A percentile compares a stretch with the other conserved stretches of the same genome.
phyloP scores from a whole-genome alignment of 352 stramenopile genomes.

The Pythium volutum region DNA sequence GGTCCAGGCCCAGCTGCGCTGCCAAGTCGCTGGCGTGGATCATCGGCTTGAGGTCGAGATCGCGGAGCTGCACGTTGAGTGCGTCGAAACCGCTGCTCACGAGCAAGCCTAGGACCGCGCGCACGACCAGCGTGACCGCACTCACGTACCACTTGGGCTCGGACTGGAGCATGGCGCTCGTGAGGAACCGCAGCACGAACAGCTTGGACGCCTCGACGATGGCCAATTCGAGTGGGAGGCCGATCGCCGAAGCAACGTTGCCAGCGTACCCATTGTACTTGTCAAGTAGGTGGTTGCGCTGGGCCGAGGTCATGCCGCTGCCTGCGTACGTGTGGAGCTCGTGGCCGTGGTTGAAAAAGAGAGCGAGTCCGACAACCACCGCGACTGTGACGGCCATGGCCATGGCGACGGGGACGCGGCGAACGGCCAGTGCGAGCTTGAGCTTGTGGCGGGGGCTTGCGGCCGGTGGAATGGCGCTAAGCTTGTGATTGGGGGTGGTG shows the following conservation, averaged over 20 bases:
- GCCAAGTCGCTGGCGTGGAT: constrained; percentile 7
- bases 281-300: not conserved
- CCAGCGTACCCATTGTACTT: constrained; percentile 12
- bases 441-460: too few species aligned
- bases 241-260: constrained; percentile 3
- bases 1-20: not conserved
- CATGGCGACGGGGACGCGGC: not conserved
- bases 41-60: not conserved
- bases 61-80: constrained; percentile 16
- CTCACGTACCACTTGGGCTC: constrained; percentile 1
- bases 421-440: not conserved
- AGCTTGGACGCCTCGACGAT: constrained; percentile 1
- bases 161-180: not conserved
- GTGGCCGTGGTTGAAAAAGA: not conserved
- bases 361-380: not conserved
- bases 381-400: not conserved
- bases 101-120: not conserved
- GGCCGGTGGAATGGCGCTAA: too few species aligned
- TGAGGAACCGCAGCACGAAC: constrained; percentile 4
- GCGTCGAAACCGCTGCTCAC: constrained; percentile 14
- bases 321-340: not conserved
- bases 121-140: not conserved
- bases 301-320: not conserved
- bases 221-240: constrained; percentile 1
- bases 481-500: too few species aligned